Conservation (phyloP, 1,284 basidiomycete species). For the Stygiomarasmius scandens region DNA sequence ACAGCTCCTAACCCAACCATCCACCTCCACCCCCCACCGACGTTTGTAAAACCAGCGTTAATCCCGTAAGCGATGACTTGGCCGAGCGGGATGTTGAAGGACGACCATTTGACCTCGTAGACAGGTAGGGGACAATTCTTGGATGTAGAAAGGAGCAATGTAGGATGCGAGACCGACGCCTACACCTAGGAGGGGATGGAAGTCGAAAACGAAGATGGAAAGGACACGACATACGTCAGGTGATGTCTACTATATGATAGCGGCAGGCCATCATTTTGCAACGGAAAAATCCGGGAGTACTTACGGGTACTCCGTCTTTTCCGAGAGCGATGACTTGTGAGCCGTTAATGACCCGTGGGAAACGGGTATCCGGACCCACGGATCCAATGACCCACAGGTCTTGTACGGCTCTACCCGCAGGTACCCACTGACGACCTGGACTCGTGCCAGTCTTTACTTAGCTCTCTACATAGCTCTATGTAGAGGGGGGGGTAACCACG, state of each 20-base stretch:
- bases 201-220: no score
- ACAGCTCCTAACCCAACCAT: constrained; percentile 80
- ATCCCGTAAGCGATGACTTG: constrained; percentile 82
- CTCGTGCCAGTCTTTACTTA: not conserved
- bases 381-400: not conserved
- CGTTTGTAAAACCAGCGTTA: constrained; percentile 70
- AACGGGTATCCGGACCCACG: not conserved
- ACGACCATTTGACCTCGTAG: constrained; percentile 79
- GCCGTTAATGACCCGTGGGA: not conserved
- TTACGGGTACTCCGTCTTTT: not conserved
- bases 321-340: not conserved
- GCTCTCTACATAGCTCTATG: no score
- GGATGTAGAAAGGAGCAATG: constrained; percentile 82
- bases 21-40: constrained; percentile 76
- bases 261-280: not conserved
- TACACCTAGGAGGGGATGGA: constrained; percentile 46
- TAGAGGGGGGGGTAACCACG: no score
- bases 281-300: not conserved
- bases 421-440: not conserved
- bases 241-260: not conserved
- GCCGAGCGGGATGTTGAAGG: constrained; percentile 64
- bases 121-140: constrained; percentile 78
- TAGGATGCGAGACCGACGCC: constrained; percentile 77
- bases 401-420: not conserved
- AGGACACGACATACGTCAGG: not conserved